These are phyloP conservation scores for Monosporascus ibericus DNA, from an alignment of 2,329 filamentous ascomycete species.

Conservation along the genomic window DNA sequence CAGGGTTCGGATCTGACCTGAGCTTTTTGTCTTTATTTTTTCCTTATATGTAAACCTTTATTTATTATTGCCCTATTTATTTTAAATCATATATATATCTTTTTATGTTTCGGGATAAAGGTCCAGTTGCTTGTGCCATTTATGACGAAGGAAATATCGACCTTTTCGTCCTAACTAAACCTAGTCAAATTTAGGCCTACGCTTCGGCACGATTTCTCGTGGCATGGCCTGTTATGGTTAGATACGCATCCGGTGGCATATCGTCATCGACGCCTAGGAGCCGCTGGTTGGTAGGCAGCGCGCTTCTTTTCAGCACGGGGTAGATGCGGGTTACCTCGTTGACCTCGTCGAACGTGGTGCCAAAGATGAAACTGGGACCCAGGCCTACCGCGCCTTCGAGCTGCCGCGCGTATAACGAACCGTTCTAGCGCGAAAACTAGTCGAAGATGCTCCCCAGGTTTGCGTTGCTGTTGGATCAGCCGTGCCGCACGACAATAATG, in stretches of 20 bases:
- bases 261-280: constrained; percentile 19
- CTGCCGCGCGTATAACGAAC: constrained; percentile 20
- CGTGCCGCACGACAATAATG: constrained; percentile 21
- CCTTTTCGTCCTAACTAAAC: no score
- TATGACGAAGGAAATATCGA: no score
- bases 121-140: no score
- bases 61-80: no score
- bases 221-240: constrained; percentile 14
- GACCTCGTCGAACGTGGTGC: constrained; percentile 21
- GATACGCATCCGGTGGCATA: constrained; percentile 16
- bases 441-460: constrained; percentile 14
- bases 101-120: no score
- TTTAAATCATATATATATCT: no score
- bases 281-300: constrained; percentile 18
- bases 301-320: constrained; percentile 12
- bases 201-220: constrained; percentile 6
- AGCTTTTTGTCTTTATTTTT: no score
- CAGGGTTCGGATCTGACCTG: no score
- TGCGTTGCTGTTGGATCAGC: constrained; percentile 16
- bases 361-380: constrained; percentile 19
- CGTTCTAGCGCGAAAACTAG: constrained; percentile 17
- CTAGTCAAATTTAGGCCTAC: neutral
- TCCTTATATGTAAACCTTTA: no score
- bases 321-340: constrained; percentile 20
- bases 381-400: constrained; percentile 16